Conservation (phyloP, 2,329 filamentous ascomycete genomes). For the Neocatenulostroma microsporum region DNA sequence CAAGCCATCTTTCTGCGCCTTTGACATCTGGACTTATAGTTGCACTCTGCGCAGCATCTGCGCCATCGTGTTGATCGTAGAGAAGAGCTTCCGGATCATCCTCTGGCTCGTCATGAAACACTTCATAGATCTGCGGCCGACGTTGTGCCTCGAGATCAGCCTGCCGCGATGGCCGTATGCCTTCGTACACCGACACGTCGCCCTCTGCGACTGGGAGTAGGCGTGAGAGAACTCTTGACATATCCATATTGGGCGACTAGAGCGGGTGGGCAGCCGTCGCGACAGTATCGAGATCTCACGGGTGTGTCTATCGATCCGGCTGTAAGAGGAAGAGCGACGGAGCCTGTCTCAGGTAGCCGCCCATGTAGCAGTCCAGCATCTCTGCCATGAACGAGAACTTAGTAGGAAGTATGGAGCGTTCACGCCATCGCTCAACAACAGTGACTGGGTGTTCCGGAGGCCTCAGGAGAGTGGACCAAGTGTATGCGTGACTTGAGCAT, state of each 20-base stretch:
- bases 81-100: constrained; percentile 51
- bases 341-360: too few species aligned
- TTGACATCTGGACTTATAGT: constrained; percentile 18
- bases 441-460: too few species aligned
- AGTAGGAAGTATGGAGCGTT: too few species aligned
- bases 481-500: too few species aligned
- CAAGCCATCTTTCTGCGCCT: constrained; percentile 29
- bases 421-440: too few species aligned
- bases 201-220: constrained; percentile 37
- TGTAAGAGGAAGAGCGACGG: too few species aligned
- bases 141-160: constrained; percentile 38
- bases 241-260: constrained; percentile 43
- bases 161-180: constrained; percentile 32
- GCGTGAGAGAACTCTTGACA: constrained; percentile 47
- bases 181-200: constrained; percentile 33
- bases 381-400: too few species aligned
- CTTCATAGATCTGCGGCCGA: constrained; percentile 38
- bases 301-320: too few species aligned
- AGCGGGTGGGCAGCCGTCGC: too few species aligned
- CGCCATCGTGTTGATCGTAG: constrained; percentile 37
- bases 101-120: constrained; percentile 50
- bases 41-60: constrained; percentile 42
- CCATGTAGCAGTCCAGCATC: too few species aligned
- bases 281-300: too few species aligned
- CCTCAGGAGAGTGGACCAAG: too few species aligned